Base-by-base conservation (phyloP, 176 grass and related monocot genomes). In the Raddia distichophylla region DNA sequence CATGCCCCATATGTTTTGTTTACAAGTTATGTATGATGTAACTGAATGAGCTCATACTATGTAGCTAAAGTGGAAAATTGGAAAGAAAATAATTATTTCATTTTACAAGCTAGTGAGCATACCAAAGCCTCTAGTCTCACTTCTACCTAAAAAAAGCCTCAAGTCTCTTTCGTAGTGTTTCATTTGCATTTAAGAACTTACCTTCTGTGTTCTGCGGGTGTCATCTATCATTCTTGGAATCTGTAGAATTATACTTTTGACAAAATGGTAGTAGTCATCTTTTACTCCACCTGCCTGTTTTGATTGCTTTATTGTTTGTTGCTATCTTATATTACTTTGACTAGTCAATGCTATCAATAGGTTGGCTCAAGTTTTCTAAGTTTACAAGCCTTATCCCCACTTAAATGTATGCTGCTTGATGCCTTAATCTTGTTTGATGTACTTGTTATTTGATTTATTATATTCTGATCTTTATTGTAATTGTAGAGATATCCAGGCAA, bases 401-500 rank as follows among this genome's bases (percentile, higher is more conserved):
- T 45, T 65, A 35, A 17, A 53, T 71, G 35, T 60, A 66, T 88
- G 50, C 44, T 80, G 35, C 53, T 71, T 18, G 20, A 60, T 82
- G 10, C 27, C 40, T 75, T 6, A 35, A 71, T 57, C 59, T 75
- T 76, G 6, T 75, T 73, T 45, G 10, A 67, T 71, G 67, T 73
- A 66, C 54, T 7, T 62, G n/a, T 86, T 80, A 48, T 22, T 75
- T 46, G 12, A 27, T 49, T 70, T 75, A 75, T 55, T 65, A 48
- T 86, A 22, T 82, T 76, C 10, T 75, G 45, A 56, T 78, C 2
- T 75, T 81, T 74, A 42, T 74, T 86, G 63, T 63, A 34, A 70
- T 71, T 83, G 67, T 85, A 99, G 96, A 88, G 93, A 99, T 91
- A 90, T 99, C 57, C 96, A 99, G 88, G 93, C 96, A 91, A 99